A percentile compares a stretch with the other conserved stretches of the same genome.
These are phyloP conservation scores for Stephania cephalantha DNA, from an alignment of 164 flowering plant genomes.

Conservation along the genomic window DNA sequence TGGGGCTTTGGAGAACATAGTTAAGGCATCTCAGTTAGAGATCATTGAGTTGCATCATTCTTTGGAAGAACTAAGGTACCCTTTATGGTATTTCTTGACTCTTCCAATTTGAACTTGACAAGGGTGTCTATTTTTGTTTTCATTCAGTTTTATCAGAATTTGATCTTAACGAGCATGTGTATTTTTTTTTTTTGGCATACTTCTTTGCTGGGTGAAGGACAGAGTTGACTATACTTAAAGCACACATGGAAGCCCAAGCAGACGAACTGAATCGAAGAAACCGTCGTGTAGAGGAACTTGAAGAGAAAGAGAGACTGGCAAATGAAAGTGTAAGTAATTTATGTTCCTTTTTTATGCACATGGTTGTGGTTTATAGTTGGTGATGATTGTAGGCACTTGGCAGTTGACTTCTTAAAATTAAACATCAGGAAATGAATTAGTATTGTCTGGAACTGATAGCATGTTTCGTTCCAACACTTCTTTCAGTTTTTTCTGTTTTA, in stretches of 20 bases:
- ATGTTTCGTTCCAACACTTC: not conserved
- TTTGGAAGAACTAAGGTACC: slow-evolving; percentile 75
- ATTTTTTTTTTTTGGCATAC: slow-evolving; percentile 8
- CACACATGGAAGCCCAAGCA: slow-evolving; percentile 64
- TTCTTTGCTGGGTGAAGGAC: slow-evolving; percentile 60
- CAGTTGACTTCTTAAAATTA: not conserved
- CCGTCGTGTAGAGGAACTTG: slow-evolving; percentile 65
- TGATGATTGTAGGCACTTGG: not conserved
- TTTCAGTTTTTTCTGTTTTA: not conserved
- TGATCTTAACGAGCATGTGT: slow-evolving; percentile 7
- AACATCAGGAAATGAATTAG: not conserved
- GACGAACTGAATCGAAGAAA: slow-evolving; percentile 70
- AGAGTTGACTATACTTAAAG: slow-evolving; percentile 67
- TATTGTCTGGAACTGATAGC: not conserved
- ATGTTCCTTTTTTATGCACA: not conserved
- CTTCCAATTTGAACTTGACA: too few relatives aligned
- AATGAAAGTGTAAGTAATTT: slow-evolving; percentile 61
- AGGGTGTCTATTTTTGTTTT: not conserved
- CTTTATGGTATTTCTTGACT: slow-evolving; percentile 1
- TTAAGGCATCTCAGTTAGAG: slow-evolving; percentile 81
- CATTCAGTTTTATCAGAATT: not conserved
- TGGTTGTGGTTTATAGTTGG: not conserved
- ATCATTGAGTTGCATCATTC: slow-evolving; percentile 78
- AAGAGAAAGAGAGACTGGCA: slow-evolving; percentile 86
- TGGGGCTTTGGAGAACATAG: slow-evolving; percentile 83